These are phyloP conservation scores for Trametes villosa DNA, from an alignment of 768 basidiomycete genomes.

Conservation along the genomic window DNA sequence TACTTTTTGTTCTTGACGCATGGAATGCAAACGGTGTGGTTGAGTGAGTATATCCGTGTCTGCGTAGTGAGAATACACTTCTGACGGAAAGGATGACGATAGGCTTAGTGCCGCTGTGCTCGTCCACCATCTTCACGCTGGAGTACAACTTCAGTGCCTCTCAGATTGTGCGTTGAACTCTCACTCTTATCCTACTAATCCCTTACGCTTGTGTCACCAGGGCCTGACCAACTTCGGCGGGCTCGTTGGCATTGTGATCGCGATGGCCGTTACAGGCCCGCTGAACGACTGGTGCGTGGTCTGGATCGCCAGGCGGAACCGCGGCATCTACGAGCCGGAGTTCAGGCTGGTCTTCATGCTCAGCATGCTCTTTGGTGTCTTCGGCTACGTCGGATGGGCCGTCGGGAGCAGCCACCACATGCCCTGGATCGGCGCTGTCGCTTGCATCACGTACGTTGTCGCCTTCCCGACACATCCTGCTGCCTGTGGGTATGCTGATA, in stretches of 20 bases:
- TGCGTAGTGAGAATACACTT: not conserved
- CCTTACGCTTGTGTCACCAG: not conserved
- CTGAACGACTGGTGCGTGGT: conserved; percentile 48
- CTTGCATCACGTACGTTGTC: conserved; percentile 34
- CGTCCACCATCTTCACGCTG: conserved; percentile 49
- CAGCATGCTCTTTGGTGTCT: conserved; percentile 47
- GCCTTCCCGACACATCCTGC: not conserved
- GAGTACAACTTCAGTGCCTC: conserved; percentile 47
- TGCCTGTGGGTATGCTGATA: not conserved
- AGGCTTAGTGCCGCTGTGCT: conserved; percentile 49
- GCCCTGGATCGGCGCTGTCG: conserved; percentile 51
- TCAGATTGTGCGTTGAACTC: conserved; percentile 35
- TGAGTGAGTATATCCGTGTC: conserved; percentile 36
- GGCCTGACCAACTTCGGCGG: conserved; percentile 49
- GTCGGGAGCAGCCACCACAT: conserved; percentile 46
- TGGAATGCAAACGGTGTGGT: conserved; percentile 50
- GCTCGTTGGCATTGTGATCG: conserved; percentile 47
- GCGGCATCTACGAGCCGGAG: conserved; percentile 52
- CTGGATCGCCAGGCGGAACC: conserved; percentile 48
- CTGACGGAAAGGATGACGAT: conserved; percentile 36
- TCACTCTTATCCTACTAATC: not conserved
- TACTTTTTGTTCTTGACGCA: conserved; percentile 45
- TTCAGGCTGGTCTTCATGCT: conserved; percentile 47
- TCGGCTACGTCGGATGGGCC: conserved; percentile 53
- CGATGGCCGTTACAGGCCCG: conserved; percentile 42